Evolutionary conservation across 1,139 yeast species (phyloP).

Genomic region (Suhomyces atakaporum): DNA sequence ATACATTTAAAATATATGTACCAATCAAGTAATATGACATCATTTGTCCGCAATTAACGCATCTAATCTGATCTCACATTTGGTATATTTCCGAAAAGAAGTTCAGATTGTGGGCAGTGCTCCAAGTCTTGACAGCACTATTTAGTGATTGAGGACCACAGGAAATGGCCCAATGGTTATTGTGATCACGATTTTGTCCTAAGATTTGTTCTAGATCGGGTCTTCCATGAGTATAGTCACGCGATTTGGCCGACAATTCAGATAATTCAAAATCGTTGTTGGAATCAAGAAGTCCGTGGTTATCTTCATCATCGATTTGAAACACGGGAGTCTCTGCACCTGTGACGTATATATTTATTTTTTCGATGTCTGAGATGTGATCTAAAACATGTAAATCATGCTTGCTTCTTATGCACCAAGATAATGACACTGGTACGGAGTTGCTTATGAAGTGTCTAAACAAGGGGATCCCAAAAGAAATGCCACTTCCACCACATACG

Average conservation of each 20-base stretch:
- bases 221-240: constrained; percentile 28
- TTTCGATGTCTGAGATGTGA: constrained; percentile 29
- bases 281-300: constrained; percentile 22
- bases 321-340: constrained; percentile 12
- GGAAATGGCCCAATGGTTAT: constrained; percentile 58
- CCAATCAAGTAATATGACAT: too few species aligned
- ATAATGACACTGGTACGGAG: constrained; percentile 17
- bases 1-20: too few species aligned
- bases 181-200: constrained; percentile 25
- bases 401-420: constrained; percentile 56
- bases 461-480: constrained; percentile 72
- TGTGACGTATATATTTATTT: constrained; percentile 26
- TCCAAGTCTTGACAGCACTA: constrained; percentile 46
- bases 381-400: constrained; percentile 46
- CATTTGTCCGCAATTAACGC: too few species aligned
- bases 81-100: constrained; percentile 49
- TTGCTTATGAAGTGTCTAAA: constrained; percentile 35
- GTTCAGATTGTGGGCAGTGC: constrained; percentile 35
- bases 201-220: constrained; percentile 42
- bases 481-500: constrained; percentile 86
- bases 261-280: constrained; percentile 23
- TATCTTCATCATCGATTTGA: constrained; percentile 20
- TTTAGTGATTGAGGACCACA: constrained; percentile 69
- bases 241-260: constrained; percentile 11
- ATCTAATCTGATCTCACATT: constrained; percentile 24